phyloP scores from a whole-genome alignment of 2,329 filamentous ascomycete species.

The Ophiobolus disseminans region DNA sequence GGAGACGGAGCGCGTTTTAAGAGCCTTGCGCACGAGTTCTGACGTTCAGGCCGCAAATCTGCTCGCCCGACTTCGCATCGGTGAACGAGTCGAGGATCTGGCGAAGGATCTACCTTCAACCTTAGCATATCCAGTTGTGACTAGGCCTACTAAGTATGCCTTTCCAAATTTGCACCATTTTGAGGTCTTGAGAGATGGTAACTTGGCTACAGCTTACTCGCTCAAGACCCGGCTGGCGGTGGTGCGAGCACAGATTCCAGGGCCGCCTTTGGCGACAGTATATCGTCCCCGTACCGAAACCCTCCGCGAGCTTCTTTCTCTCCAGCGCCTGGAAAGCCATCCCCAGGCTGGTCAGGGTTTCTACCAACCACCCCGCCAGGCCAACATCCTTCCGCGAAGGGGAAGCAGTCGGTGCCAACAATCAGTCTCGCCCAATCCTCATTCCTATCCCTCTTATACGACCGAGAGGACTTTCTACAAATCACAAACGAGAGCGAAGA shows the following conservation, averaged over 20 bases:
- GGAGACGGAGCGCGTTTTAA: constrained; percentile 30
- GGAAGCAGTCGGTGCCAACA: constrained; percentile 11
- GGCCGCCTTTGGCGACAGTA: constrained; percentile 9
- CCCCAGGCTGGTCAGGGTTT: constrained; percentile 10
- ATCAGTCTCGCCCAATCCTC: neutral
- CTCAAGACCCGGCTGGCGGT: constrained; percentile 23
- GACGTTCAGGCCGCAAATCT: constrained; percentile 29
- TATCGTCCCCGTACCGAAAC: constrained; percentile 8
- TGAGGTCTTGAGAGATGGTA: constrained; percentile 13
- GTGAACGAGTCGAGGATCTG: constrained; percentile 28
- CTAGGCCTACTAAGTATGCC: constrained; percentile 27
- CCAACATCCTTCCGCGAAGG: constrained; percentile 9
- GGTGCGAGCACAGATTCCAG: constrained; percentile 22
- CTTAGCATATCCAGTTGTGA: constrained; percentile 7
- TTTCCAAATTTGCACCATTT: constrained; percentile 6
- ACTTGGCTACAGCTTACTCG: constrained; percentile 25
- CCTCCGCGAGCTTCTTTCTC: constrained; percentile 15
- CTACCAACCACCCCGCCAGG: constrained; percentile 6
- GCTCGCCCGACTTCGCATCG: constrained; percentile 26
- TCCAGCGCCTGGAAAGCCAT: constrained; percentile 14
- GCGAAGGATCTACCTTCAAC: constrained; percentile 23
- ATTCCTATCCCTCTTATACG: constrained; percentile 26
- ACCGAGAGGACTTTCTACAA: constrained; percentile 29
- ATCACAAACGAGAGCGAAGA: constrained; percentile 17
- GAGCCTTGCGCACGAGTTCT: constrained; percentile 23